phyloP scores from a whole-genome alignment of 805 yeast species.

The Tetrapisispora nanseiensis region DNA sequence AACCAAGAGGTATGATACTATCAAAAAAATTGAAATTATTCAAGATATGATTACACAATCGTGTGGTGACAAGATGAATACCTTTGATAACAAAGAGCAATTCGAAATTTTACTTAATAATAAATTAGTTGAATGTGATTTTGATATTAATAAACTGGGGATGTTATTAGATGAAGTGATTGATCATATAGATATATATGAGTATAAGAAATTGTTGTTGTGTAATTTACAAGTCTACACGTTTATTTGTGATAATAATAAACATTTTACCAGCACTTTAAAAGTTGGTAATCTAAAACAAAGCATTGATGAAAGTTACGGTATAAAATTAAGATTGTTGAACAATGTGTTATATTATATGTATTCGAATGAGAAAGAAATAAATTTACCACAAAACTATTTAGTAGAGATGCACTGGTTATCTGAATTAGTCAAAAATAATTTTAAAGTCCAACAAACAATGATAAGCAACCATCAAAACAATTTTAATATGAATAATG shows the following conservation, averaged over 20 bases:
- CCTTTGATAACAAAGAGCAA: too few species aligned
- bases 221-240: background rate
- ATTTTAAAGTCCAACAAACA: background rate
- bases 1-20: background rate
- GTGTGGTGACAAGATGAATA: too few species aligned
- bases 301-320: conserved; percentile 20
- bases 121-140: background rate
- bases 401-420: background rate
- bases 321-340: conserved; percentile 12
- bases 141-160: background rate
- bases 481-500: background rate
- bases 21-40: background rate
- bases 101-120: too few species aligned
- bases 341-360: conserved; percentile 2
- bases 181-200: too few species aligned
- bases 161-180: background rate
- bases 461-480: background rate
- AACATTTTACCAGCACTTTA: conserved; percentile 17
- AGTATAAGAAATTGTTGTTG: too few species aligned
- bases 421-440: background rate
- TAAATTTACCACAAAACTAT: background rate
- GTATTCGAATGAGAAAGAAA: background rate
- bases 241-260: conserved; percentile 10
- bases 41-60: too few species aligned
- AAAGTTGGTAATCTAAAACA: conserved; percentile 29